These are phyloP conservation scores for Pseudogymnoascus sp. DNA, from an alignment of 2,329 filamentous ascomycete species.

Conservation along the genomic window DNA sequence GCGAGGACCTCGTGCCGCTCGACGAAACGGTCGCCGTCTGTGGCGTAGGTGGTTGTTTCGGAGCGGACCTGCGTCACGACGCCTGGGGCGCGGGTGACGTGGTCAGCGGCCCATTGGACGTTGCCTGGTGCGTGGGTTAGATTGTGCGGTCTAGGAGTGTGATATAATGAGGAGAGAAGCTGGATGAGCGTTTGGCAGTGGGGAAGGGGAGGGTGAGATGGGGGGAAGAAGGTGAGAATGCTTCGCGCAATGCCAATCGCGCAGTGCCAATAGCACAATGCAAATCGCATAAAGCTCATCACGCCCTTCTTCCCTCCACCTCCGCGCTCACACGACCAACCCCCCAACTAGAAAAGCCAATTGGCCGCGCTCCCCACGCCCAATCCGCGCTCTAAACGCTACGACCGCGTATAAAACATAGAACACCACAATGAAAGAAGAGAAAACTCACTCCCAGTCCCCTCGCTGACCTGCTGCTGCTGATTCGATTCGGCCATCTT, in stretches of 20 bases:
- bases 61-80: slow-evolving; percentile 40
- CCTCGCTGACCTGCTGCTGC: background rate
- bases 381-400: background rate
- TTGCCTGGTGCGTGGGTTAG: background rate
- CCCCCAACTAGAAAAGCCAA: background rate
- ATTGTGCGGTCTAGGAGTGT: background rate
- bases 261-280: too few species aligned
- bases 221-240: background rate
- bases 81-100: slow-evolving; percentile 52
- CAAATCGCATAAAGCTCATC: background rate
- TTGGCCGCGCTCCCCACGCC: background rate
- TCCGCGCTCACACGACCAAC: background rate
- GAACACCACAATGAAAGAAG: background rate
- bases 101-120: slow-evolving; percentile 40
- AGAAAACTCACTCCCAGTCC: background rate
- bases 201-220: background rate
- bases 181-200: background rate
- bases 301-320: background rate
- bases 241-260: background rate
- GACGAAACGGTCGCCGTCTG: slow-evolving; percentile 14
- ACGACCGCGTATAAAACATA: background rate
- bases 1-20: slow-evolving; percentile 2
- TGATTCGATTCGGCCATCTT: background rate
- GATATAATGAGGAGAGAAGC: background rate
- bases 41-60: slow-evolving; percentile 22